Percentiles rank a stretch among this genome's conserved stretches.
Evolutionary conservation across 1,284 basidiomycete genomes (phyloP).

Genomic region (Leucoagaricus sp.): DNA sequence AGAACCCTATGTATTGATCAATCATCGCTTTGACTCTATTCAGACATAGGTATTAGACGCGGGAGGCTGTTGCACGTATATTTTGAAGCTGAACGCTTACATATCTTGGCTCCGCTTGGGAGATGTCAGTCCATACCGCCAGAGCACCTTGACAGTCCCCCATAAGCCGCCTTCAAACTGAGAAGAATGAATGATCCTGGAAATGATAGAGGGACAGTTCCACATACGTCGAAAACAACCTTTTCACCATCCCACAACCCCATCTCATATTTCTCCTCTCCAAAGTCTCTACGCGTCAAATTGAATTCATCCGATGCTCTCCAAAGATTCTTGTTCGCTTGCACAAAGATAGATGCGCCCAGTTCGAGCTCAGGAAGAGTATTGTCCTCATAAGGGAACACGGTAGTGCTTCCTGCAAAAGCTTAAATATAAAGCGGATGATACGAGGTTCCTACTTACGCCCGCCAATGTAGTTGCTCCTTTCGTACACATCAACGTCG

Average conservation of each 20-base stretch:
- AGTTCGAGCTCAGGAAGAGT: constrained; percentile 71
- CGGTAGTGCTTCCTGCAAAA: constrained; percentile 66
- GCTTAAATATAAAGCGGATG: background rate
- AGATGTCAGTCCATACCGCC: constrained; percentile 81
- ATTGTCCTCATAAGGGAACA: constrained; percentile 76
- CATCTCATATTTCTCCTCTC: constrained; percentile 50
- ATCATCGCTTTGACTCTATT: constrained; percentile 61
- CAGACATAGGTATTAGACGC: background rate
- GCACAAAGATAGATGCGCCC: constrained; percentile 89
- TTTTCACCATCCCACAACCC: constrained; percentile 86
- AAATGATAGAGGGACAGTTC: background rate
- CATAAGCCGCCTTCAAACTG: constrained; percentile 68
- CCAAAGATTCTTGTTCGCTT: constrained; percentile 81
- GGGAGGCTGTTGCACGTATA: background rate
- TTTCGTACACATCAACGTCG: constrained; percentile 85
- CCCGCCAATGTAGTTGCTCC: constrained; percentile 76
- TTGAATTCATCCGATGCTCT: constrained; percentile 82
- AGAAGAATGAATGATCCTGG: constrained; percentile 17
- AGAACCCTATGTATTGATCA: constrained; percentile 58
- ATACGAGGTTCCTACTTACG: constrained; percentile 52
- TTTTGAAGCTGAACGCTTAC: constrained; percentile 38
- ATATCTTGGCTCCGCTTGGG: constrained; percentile 59
- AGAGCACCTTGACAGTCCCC: constrained; percentile 71
- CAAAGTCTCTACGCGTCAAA: constrained; percentile 58
- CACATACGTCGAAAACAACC: constrained; percentile 65